Evolutionary conservation across 305 asterid genomes (phyloP), one percentile per base, ranked within the genome.

Genomic region (Fraxinus xanthoxyloides): DNA sequence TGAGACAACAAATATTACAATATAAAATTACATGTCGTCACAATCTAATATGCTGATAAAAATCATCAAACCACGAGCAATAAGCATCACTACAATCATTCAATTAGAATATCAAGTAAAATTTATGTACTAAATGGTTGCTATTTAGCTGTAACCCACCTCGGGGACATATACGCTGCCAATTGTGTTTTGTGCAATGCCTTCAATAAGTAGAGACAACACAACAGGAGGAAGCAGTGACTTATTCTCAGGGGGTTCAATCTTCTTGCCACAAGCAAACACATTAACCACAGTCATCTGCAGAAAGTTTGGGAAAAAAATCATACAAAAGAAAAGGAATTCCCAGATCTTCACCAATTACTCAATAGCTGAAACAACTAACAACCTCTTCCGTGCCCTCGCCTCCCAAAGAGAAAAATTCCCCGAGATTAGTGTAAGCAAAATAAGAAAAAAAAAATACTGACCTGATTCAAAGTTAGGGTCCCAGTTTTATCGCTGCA

Each of bases 401-500:
- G 8, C 77, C 59, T 17, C 63, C 56, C 32, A 36, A 5, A 78
- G 67, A 21, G 35, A 21, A 59, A 56, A 56, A 19, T 19, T 19
- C 28, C 65, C 67, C 4, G 7, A 56, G 67, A 19, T 63, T 2
- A 54, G 80, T 65, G 76, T 79, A 87, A 79, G 24, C 23, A 79
- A 83, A 72, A 65, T 24, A 26, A 28, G 73, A 15, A 69, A 75
- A 38, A 31, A 38, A 31, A 15, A 76, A 74, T 15, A 81, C 76
- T 67, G 72, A 94, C 98, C 97, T 94, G 93, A 87, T 94, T 96
- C 46, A 96, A 87, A 63, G 98, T 96, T 85, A 96, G 89, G 77
- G 98, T 96, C 79, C 99, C 99, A 54, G 99, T 96, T 90, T 96
- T 96, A 78, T 96, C 99, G 83, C 97, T 93, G 88, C 98, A 96